Evolutionary conservation across 2,329 filamentous ascomycete genomes (phyloP).

Genomic region (Trichocomaceae sp.): DNA sequence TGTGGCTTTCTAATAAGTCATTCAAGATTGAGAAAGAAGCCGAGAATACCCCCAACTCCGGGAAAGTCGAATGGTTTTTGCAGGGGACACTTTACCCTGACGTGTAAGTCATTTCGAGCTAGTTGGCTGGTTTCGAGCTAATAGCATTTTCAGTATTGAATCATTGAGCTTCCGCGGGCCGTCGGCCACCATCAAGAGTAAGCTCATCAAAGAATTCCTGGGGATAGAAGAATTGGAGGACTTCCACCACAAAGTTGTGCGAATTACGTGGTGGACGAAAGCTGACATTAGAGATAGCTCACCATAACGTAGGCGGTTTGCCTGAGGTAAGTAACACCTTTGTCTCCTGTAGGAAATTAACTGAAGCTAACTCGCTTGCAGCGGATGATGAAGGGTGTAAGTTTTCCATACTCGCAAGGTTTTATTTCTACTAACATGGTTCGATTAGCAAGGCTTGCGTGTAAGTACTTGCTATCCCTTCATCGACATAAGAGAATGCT

Average conservation of each 20-base stretch:
- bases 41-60: slow-evolving; percentile 59
- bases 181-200: slow-evolving; percentile 61
- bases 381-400: slow-evolving; percentile 44
- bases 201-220: slow-evolving; percentile 42
- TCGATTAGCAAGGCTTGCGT: slow-evolving; percentile 1
- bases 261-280: neutral
- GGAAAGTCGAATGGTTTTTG: slow-evolving; percentile 76
- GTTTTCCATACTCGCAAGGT: neutral
- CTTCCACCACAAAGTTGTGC: too few species aligned
- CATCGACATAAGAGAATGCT: neutral
- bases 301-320: slow-evolving; percentile 61
- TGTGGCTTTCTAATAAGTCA: neutral
- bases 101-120: neutral
- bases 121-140: neutral
- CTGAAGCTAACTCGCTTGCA: slow-evolving; percentile 21
- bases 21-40: slow-evolving; percentile 63
- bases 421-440: slow-evolving; percentile 4
- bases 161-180: slow-evolving; percentile 68
- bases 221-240: too few species aligned
- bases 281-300: slow-evolving; percentile 31
- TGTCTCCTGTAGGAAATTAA: neutral
- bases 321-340: slow-evolving; percentile 31
- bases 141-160: slow-evolving; percentile 45
- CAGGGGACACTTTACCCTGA: slow-evolving; percentile 74
- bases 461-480: neutral